phyloP scores from a whole-genome alignment of 2,329 filamentous ascomycete genomes.

The Fusarium globosum region DNA sequence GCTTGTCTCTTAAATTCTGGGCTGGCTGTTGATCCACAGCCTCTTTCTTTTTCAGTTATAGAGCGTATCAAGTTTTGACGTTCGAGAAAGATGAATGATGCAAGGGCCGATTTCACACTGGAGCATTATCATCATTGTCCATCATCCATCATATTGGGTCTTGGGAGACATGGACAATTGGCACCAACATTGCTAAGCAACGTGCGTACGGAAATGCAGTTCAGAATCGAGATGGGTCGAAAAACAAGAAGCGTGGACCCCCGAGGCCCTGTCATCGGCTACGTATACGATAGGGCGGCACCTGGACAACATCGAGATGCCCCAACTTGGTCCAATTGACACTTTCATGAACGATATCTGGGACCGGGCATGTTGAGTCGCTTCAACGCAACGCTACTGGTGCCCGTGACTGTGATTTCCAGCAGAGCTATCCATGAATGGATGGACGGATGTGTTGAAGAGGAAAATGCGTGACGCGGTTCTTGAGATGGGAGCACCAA shows the following conservation, averaged over 20 bases:
- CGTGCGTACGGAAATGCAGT: slow-evolving; percentile 12
- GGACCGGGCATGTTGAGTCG: slow-evolving; percentile 24
- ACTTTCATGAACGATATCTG: slow-evolving; percentile 36
- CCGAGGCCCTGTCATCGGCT: slow-evolving; percentile 37
- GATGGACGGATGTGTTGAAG: neutral
- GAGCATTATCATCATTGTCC: neutral
- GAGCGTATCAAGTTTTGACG: slow-evolving; percentile 16
- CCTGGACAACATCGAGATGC: slow-evolving; percentile 40
- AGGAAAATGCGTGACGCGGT: neutral
- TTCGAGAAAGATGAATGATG: slow-evolving; percentile 28
- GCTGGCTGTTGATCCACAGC: slow-evolving; percentile 11
- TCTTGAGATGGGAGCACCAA: neutral
- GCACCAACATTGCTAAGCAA: slow-evolving; percentile 26
- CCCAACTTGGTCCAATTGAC: slow-evolving; percentile 39
- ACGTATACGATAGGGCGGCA: slow-evolving; percentile 38
- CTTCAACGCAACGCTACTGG: slow-evolving; percentile 28
- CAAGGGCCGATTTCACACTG: slow-evolving; percentile 8
- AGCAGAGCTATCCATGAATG: slow-evolving; percentile 7
- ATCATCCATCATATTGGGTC: neutral
- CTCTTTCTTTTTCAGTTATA: slow-evolving; percentile 9
- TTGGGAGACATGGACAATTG: slow-evolving; percentile 14
- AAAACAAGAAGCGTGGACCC: slow-evolving; percentile 38
- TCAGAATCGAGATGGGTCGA: slow-evolving; percentile 29
- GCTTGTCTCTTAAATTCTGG: slow-evolving; percentile 22
- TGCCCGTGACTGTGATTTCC: slow-evolving; percentile 23